phyloP scores from a whole-genome alignment of 2,329 filamentous ascomycete species.

The Fusarium zealandicum region DNA sequence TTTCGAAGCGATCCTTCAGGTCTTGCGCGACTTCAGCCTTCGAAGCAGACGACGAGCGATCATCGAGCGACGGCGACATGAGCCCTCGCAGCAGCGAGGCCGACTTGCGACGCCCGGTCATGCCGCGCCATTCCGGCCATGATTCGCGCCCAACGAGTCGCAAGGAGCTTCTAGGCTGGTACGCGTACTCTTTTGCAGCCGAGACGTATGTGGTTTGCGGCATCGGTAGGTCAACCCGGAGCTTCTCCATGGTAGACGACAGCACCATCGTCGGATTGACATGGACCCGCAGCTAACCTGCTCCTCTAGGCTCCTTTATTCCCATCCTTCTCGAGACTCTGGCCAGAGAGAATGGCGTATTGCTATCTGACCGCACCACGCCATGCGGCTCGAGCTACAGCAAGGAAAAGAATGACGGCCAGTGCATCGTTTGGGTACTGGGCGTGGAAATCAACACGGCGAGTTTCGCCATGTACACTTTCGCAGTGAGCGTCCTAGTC shows the following conservation, averaged over 20 bases:
- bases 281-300: constrained; percentile 10
- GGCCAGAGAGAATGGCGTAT: constrained; percentile 88
- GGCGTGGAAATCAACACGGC: constrained; percentile 92
- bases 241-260: background rate
- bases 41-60: constrained; percentile 74
- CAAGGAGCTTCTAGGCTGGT: constrained; percentile 93
- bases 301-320: constrained; percentile 80
- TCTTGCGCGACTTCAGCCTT: constrained; percentile 68
- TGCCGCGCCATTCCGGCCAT: constrained; percentile 75
- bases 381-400: constrained; percentile 74
- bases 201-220: constrained; percentile 93
- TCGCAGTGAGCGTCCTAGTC: constrained; percentile 87
- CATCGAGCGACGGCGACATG: constrained; percentile 51
- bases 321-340: constrained; percentile 94
- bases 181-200: constrained; percentile 93
- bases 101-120: constrained; percentile 45
- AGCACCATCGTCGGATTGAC: background rate
- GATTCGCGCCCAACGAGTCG: constrained; percentile 87
- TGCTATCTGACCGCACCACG: constrained; percentile 76
- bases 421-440: constrained; percentile 84
- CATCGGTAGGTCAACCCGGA: constrained; percentile 62
- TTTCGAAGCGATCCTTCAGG: constrained; percentile 63
- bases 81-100: constrained; percentile 49
- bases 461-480: constrained; percentile 98
- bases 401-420: constrained; percentile 60